Conservation (phyloP, 169 alveolate species). For the Hepatocystis sp. region DNA sequence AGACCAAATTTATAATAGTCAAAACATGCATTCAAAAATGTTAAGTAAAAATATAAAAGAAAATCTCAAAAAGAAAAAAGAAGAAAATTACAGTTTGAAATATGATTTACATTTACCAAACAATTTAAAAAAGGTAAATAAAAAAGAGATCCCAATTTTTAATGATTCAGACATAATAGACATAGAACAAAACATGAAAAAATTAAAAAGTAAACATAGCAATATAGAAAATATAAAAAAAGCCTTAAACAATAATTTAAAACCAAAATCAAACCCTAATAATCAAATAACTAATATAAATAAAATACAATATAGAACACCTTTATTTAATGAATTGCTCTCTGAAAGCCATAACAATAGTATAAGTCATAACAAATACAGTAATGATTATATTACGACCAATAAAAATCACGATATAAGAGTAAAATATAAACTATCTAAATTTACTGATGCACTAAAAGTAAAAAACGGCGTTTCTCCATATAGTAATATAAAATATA, state of each 20-base stretch:
- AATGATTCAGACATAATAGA: constrained; percentile 37
- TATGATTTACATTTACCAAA: constrained; percentile 4
- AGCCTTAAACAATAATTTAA: constrained; percentile 10
- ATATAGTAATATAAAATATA: constrained; percentile 60
- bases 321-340: constrained; percentile 32
- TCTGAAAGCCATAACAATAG: constrained; percentile 3
- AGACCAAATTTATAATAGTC: too few relatives aligned
- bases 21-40: constrained; percentile 59
- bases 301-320: constrained; percentile 45
- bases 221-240: constrained; percentile 33
- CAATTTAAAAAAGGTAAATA: constrained; percentile 34
- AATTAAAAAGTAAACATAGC: constrained; percentile 12
- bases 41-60: constrained; percentile 64
- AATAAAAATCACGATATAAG: constrained; percentile 29
- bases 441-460: constrained; percentile 36
- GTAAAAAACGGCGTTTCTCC: constrained; percentile 9
- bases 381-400: constrained; percentile 55
- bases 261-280: constrained; percentile 13
- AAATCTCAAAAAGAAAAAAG: constrained; percentile 65
- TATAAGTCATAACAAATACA: constrained; percentile 59
- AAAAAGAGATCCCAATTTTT: constrained; percentile 49
- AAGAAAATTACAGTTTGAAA: constrained; percentile 59
- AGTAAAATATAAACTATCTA: constrained; percentile 39
- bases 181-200: too few relatives aligned
- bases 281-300: constrained; percentile 25